Conservation (phyloP, 495 filamentous ascomycete species). For the Zalerion maritima region DNA sequence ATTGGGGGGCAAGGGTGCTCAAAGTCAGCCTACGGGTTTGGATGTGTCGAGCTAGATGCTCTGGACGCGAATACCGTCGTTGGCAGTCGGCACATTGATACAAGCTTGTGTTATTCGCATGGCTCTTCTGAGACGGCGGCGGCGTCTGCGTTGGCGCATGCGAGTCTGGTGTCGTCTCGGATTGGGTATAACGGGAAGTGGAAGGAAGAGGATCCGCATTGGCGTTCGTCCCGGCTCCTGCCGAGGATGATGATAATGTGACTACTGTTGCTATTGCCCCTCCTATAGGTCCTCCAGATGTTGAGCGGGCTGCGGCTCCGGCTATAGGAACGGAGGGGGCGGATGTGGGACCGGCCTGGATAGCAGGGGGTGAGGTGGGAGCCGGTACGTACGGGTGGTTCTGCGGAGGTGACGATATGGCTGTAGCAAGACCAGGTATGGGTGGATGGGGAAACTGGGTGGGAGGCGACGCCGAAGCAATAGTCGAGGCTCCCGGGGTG, state of each 20-base stretch:
- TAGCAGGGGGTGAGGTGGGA: neutral
- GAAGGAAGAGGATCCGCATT: slow-evolving; percentile 12
- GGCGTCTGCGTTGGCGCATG: neutral
- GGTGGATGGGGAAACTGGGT: no score
- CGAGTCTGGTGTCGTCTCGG: neutral
- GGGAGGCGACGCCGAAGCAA: no score
- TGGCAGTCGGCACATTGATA: slow-evolving; percentile 43
- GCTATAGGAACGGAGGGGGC: no score
- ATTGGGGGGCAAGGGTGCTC: neutral
- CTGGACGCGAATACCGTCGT: slow-evolving; percentile 37
- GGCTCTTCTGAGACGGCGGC: slow-evolving; percentile 5
- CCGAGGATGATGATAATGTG: slow-evolving; percentile 8
- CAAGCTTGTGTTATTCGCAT: slow-evolving; percentile 16
- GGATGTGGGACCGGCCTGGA: slow-evolving; percentile 3
- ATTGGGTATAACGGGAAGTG: slow-evolving; percentile 4
- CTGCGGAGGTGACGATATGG: neutral
- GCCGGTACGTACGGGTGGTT: neutral
- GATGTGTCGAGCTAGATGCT: slow-evolving; percentile 43
- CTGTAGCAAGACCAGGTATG: no score
- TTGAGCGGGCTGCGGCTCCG: no score
- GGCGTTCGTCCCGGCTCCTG: slow-evolving; percentile 8
- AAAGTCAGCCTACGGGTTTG: slow-evolving; percentile 24
- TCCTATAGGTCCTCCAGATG: no score
- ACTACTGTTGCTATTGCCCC: neutral
- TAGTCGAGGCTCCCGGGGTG: no score